Evolutionary conservation across 1,139 yeast species (phyloP).

Genomic region (Martiniozyma asiatica): DNA sequence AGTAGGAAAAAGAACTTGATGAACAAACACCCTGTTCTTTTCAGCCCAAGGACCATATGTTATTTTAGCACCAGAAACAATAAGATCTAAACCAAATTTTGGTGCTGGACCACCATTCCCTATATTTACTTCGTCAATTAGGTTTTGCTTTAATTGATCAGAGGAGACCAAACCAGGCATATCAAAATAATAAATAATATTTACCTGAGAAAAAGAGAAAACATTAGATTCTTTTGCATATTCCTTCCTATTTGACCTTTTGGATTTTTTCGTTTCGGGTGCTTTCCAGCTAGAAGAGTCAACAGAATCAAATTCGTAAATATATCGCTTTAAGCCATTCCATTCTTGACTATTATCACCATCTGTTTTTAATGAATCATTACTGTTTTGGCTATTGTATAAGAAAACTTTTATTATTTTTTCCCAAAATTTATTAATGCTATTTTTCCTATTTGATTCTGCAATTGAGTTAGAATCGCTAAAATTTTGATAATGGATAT

Average conservation of each 20-base stretch:
- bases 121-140: constrained; percentile 30
- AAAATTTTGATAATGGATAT: constrained; percentile 38
- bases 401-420: too few relatives aligned
- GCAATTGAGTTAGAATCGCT: not conserved
- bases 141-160: constrained; percentile 1
- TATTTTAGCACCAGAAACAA: constrained; percentile 49
- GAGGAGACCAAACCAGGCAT: constrained; percentile 50
- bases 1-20: constrained; percentile 56
- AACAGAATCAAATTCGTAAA: constrained; percentile 5
- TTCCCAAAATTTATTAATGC: too few relatives aligned
- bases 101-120: constrained; percentile 52
- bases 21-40: constrained; percentile 61
- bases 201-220: constrained; percentile 48
- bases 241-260: constrained; percentile 30
- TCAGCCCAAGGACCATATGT: constrained; percentile 97
- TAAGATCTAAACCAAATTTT: constrained; percentile 51
- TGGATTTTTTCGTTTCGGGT: not conserved
- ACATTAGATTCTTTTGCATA: constrained; percentile 76
- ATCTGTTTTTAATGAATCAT: not conserved
- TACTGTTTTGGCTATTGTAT: too few relatives aligned
- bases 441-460: too few relatives aligned
- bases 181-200: constrained; percentile 56
- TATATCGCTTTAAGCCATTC: constrained; percentile 24
- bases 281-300: constrained; percentile 5
- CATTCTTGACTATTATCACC: constrained; percentile 16